Conservation (phyloP, 257 asterid genomes). For the Penstemon barbatus region DNA sequence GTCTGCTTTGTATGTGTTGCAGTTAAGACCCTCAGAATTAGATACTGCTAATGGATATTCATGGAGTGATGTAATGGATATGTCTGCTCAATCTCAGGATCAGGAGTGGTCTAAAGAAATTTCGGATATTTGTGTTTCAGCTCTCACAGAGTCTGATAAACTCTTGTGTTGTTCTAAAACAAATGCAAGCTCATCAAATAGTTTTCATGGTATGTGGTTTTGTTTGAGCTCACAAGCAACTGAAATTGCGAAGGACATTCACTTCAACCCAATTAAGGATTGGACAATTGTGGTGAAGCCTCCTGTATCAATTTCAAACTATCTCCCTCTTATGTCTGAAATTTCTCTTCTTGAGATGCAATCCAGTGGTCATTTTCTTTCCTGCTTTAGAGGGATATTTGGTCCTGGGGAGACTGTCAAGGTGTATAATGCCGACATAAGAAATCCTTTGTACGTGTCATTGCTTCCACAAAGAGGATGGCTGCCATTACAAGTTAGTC, state of each 20-base stretch:
- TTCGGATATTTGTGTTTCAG: conserved; percentile 63
- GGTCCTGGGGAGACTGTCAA: conserved; percentile 76
- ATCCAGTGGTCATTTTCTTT: conserved; percentile 71
- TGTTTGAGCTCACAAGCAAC: conserved; percentile 76
- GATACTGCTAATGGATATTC: conserved; percentile 52
- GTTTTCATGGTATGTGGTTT: conserved; percentile 72
- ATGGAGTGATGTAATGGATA: conserved; percentile 77
- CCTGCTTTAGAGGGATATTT: conserved; percentile 74
- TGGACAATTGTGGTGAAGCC: conserved; percentile 81
- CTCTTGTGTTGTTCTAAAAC: conserved; percentile 64
- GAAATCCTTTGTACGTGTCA: conserved; percentile 76
- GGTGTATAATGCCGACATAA: conserved; percentile 76
- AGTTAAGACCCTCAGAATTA: conserved; percentile 56
- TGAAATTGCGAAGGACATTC: conserved; percentile 72
- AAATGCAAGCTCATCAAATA: conserved; percentile 70
- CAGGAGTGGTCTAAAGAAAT: conserved; percentile 40
- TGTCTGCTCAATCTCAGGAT: conserved; percentile 52
- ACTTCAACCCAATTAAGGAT: conserved; percentile 71
- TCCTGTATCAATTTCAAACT: conserved; percentile 73
- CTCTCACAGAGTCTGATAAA: conserved; percentile 64
- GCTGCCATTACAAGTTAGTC: conserved; percentile 79
- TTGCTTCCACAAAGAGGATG: conserved; percentile 97
- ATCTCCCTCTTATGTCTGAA: conserved; percentile 88
- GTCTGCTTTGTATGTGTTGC: conserved; percentile 59
- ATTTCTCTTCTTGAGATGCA: conserved; percentile 93